Evolutionary conservation across 768 basidiomycete genomes (phyloP), one percentile per base, ranked within the genome.

Genomic region (Auricularia heimuer): DNA sequence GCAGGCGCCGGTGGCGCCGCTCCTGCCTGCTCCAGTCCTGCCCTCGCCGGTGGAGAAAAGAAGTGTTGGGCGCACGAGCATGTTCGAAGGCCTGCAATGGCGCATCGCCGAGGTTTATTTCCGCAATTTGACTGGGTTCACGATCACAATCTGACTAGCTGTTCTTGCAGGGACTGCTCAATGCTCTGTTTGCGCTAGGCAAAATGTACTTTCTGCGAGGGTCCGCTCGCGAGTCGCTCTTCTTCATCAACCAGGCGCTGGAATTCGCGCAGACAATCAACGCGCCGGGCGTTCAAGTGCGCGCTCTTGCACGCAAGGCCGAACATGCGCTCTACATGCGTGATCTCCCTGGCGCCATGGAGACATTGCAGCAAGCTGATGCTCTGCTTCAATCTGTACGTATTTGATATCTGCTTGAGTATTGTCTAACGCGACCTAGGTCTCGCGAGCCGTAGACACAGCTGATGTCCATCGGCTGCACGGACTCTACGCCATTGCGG

Each of bases 151-250:
- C 14, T 44, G 29, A 24, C 35, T 42, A 34, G 29, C n/a, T 1
- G 24, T 16, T 39, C 14, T 54, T 39, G 14, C 64, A 76, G 69
- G 86, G 85, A 11, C 80, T 96, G 3, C 75, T 94, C 3, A 76
- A 78, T 0, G 85, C 86, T 0, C 75, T 90, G 2, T 82, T 95
- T 65, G 78, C 84, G 2, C 77, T 96, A 6, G 78, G 83, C 0
- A 80, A 84, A 7, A 79, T 83, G 0, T 92, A 94, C 69, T 78
- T 85, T 21, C 73, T 76, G 0, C 84, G 92, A 18, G 96, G 96
- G 0, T 92, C 94, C 4, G 83, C 87, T 3, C 83, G 89, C 24
- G 93, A 95, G 70, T 87, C 92, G 1, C 87, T 92, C 66, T 94
- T 89, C 69, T 96, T 94, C 71, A 80, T 88, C 0, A 80, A 87